Percentiles rank a stretch among this genome's conserved stretches.
Conservation (phyloP, 176 grass and related monocot genomes). For the Ananas comosus region DNA sequence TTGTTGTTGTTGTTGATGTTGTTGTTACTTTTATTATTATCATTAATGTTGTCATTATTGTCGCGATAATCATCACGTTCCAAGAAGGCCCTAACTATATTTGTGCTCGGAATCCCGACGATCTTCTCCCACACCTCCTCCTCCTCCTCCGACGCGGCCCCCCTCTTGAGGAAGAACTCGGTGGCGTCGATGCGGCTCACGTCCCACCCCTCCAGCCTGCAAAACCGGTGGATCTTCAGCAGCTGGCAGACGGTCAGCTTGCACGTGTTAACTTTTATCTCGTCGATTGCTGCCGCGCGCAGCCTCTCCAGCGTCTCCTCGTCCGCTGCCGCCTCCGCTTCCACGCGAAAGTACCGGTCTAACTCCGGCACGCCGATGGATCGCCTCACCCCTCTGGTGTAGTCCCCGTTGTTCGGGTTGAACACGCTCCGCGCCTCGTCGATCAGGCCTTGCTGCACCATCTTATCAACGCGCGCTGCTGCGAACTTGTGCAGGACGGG, state of each 20-base stretch:
- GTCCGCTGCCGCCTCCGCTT: constrained; percentile 23
- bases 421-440: constrained; percentile 61
- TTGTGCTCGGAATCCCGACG: constrained; percentile 1
- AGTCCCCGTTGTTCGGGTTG: constrained; percentile 46
- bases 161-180: constrained; percentile 38
- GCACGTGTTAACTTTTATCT: constrained; percentile 79
- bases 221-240: constrained; percentile 56
- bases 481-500: constrained; percentile 56
- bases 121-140: constrained; percentile 5
- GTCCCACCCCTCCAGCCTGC: constrained; percentile 37
- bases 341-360: constrained; percentile 49
- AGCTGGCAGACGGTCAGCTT: constrained; percentile 55
- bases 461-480: constrained; percentile 54
- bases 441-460: constrained; percentile 51
- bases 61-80: neutral
- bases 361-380: constrained; percentile 87
- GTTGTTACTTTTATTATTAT: neutral
- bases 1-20: too few species aligned
- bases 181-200: constrained; percentile 74
- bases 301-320: constrained; percentile 30
- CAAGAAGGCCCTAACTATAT: constrained; percentile 6
- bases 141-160: constrained; percentile 27
- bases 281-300: constrained; percentile 42
- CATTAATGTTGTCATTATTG: neutral
- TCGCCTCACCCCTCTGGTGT: constrained; percentile 55